Percentiles rank a stretch among this genome's conserved stretches.
phyloP scores from a whole-genome alignment of 306 rosid genomes.

The Gillenia trifoliata region DNA sequence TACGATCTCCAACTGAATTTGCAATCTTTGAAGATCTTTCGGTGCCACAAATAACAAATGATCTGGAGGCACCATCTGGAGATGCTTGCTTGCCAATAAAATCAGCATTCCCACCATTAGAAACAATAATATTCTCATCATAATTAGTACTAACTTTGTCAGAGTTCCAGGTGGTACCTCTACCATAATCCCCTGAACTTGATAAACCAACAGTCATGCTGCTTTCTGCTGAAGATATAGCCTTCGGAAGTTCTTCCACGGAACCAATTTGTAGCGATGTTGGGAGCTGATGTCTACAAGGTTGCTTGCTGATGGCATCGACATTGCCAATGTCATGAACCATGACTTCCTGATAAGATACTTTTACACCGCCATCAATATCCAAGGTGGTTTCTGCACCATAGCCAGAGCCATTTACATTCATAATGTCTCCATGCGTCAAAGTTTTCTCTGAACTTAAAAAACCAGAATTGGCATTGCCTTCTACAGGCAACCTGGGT shows the following conservation, averaged over 20 bases:
- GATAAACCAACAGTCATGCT: slow-evolving; percentile 25
- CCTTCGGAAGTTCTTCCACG: slow-evolving; percentile 30
- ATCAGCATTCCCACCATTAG: slow-evolving; percentile 17
- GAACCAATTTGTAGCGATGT: slow-evolving; percentile 20
- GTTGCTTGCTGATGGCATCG: slow-evolving; percentile 25
- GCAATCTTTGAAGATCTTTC: slow-evolving; percentile 26
- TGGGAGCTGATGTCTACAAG: slow-evolving; percentile 24
- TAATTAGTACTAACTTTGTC: slow-evolving; percentile 21
- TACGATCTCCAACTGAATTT: slow-evolving; percentile 29
- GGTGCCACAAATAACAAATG: slow-evolving; percentile 33
- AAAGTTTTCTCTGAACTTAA: slow-evolving; percentile 27
- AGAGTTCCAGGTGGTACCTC: slow-evolving; percentile 32
- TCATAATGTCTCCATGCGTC: slow-evolving; percentile 25
- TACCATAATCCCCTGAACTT: slow-evolving; percentile 30
- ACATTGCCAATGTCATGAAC: slow-evolving; percentile 28
- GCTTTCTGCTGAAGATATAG: slow-evolving; percentile 24
- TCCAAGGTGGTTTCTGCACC: slow-evolving; percentile 19
- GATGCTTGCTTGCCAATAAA: slow-evolving; percentile 28
- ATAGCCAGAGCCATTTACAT: slow-evolving; percentile 23
- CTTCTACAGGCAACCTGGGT: slow-evolving; percentile 26
- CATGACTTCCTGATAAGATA: slow-evolving; percentile 26
- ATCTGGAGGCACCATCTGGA: slow-evolving; percentile 22
- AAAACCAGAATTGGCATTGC: slow-evolving; percentile 25
- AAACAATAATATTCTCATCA: slow-evolving; percentile 31
- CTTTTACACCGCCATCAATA: slow-evolving; percentile 23